Conservation (phyloP, 768 basidiomycete genomes). For the Boletellus sp. region DNA sequence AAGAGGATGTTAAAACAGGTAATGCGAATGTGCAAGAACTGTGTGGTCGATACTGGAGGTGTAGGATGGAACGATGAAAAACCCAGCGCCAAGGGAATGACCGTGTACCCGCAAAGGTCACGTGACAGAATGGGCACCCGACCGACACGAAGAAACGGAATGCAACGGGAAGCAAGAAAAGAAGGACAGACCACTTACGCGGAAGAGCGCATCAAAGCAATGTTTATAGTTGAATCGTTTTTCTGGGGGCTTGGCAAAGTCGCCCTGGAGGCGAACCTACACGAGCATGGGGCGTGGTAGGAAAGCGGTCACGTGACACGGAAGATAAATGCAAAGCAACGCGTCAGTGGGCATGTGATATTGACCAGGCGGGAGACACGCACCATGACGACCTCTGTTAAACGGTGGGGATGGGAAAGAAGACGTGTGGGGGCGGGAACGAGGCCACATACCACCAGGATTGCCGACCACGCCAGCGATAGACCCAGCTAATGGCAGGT, state of each 20-base stretch:
- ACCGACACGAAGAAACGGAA: not conserved
- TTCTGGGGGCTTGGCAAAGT: conserved; percentile 84
- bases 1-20: not conserved
- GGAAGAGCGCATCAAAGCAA: conserved; percentile 81
- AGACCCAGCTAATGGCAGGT: conserved; percentile 59
- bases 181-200: conserved; percentile 51
- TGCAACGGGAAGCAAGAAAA: not conserved
- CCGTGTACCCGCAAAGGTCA: not conserved
- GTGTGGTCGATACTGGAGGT: not conserved
- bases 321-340: not conserved
- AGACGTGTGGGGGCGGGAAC: not conserved
- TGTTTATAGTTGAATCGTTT: conserved; percentile 89
- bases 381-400: conserved; percentile 69
- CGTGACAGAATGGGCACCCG: not conserved
- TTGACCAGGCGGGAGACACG: conserved; percentile 6
- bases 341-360: conserved; percentile 17
- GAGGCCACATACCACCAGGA: conserved; percentile 62
- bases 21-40: not conserved
- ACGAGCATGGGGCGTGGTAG: not conserved
- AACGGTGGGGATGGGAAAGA: not conserved
- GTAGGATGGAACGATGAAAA: not conserved
- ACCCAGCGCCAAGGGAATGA: not conserved
- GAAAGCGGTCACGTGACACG: conserved; percentile 18
- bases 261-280: conserved; percentile 80
- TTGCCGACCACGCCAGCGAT: conserved; percentile 89